Base-by-base conservation (phyloP, 2,329 filamentous ascomycete genomes). In the Geosmithia morbida region DNA sequence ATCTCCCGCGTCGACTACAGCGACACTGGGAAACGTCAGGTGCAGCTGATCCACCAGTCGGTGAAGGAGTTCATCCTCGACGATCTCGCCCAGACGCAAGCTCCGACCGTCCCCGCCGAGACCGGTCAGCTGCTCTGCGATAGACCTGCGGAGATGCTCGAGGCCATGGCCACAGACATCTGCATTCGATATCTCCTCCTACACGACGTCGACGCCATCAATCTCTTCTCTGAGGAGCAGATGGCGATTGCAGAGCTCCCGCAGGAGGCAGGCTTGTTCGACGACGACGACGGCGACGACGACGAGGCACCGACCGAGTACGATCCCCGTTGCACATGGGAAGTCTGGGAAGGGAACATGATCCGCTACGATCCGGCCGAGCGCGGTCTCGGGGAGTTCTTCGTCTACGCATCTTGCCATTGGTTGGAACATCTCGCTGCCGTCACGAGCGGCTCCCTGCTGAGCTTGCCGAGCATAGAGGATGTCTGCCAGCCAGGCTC, bases 321-420 rank as follows among this genome's bases (percentile, higher is more conserved):
- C 40, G 48, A 55, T 44, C 48, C 40, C 14, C 26, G 54, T 46
- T 57, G 50, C 49, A 52, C 54, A 7, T 61, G 59, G 59, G 57
- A 63, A 43, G 44, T 42, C 2, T 60, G 54, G 59, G 61, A 63
- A 53, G 51, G 55, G 46, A 48, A 55, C 47, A 58, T 61, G 57
- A 54, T 55, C 46, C 56, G 49, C 47, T 55, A 51, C 41, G 53
- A 56, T 37, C 54, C 53, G 13, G 37, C 40, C n/a, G 52, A 54
- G 2, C 54, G 53, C 47, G 54, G 53, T 19, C 49, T 56, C 37
- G 54, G 54, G 1, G 52, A 51, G 42, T 48, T 56, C 48, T 64
- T 65, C 46, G 54, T 57, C 45, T 65, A 65, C 47, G 59, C 62
- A 33, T 61, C 62, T 42, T 62, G 61, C 50, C 48, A 63, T 43